phyloP scores from a whole-genome alignment of 148 eudicot species.

The Spergularia marina region DNA sequence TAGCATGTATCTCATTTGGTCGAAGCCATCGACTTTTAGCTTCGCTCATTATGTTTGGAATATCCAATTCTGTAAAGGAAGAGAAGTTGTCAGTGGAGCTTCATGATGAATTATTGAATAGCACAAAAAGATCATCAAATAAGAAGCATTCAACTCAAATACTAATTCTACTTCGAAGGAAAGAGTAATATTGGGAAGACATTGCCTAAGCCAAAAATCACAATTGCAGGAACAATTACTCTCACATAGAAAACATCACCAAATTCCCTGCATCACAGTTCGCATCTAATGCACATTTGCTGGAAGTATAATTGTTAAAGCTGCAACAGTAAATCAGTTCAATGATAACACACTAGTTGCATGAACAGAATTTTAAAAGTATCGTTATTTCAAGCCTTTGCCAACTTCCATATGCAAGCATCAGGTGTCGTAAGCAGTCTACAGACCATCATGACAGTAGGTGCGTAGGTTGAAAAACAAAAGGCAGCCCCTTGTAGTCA shows the following conservation, averaged over 20 bases:
- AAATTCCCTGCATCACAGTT: not conserved
- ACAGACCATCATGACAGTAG: constrained; percentile 3
- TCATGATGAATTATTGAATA: not conserved
- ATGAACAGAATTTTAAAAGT: not conserved
- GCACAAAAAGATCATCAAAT: not conserved
- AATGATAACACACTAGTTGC: not conserved
- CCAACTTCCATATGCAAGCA: not conserved
- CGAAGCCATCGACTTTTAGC: constrained; percentile 88
- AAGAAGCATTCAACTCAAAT: not conserved
- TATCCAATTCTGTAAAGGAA: constrained; percentile 70
- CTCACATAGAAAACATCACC: not conserved
- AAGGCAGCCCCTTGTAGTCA: not conserved
- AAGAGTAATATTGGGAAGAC: not conserved
- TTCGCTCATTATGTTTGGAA: constrained; percentile 59
- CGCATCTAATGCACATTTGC: not conserved
- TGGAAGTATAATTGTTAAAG: not conserved
- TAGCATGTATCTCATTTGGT: constrained; percentile 94
- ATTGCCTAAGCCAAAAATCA: constrained; percentile 2
- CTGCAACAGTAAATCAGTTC: not conserved
- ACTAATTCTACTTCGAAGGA: not conserved
- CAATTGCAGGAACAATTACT: not conserved
- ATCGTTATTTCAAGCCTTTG: not conserved
- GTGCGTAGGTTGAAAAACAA: not conserved
- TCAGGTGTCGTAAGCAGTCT: not conserved
- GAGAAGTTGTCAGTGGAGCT: constrained; percentile 10